Evolutionary conservation across 2,329 filamentous ascomycete genomes (phyloP).

Genomic region (Fusarium sulawesiense): DNA sequence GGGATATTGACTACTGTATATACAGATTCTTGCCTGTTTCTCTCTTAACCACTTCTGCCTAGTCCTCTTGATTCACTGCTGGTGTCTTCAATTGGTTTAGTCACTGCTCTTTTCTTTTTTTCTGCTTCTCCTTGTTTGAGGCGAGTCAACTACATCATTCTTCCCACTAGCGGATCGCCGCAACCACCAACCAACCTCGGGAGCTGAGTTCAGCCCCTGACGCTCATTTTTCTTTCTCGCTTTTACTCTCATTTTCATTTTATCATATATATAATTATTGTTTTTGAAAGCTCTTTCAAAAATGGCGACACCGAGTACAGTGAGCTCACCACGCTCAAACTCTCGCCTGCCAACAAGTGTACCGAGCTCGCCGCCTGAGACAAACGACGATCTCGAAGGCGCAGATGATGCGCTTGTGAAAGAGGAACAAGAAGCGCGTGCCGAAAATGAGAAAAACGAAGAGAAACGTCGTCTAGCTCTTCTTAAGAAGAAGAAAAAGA

Average conservation of each 20-base stretch:
- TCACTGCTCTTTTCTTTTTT: conserved; percentile 14
- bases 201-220: conserved; percentile 7
- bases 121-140: conserved; percentile 5
- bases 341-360: conserved; percentile 50
- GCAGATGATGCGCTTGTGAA: conserved; percentile 49
- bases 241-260: background rate
- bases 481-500: conserved; percentile 56
- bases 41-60: background rate
- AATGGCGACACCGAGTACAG: conserved; percentile 50
- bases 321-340: conserved; percentile 48
- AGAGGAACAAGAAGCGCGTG: conserved; percentile 52
- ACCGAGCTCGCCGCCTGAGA: conserved; percentile 52
- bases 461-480: conserved; percentile 56
- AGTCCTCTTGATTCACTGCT: background rate
- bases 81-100: background rate
- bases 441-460: conserved; percentile 61
- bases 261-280: background rate
- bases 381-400: conserved; percentile 31
- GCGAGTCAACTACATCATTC: conserved; percentile 44
- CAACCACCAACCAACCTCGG: conserved; percentile 14
- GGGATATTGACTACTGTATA: background rate
- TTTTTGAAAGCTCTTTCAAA: background rate
- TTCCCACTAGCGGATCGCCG: conserved; percentile 24
- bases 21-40: background rate
- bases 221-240: background rate